A percentile compares a stretch with the other conserved stretches of the same genome.
These are phyloP conservation scores for Lyophyllum shimeji DNA, from an alignment of 768 basidiomycete genomes.

Conservation along the genomic window DNA sequence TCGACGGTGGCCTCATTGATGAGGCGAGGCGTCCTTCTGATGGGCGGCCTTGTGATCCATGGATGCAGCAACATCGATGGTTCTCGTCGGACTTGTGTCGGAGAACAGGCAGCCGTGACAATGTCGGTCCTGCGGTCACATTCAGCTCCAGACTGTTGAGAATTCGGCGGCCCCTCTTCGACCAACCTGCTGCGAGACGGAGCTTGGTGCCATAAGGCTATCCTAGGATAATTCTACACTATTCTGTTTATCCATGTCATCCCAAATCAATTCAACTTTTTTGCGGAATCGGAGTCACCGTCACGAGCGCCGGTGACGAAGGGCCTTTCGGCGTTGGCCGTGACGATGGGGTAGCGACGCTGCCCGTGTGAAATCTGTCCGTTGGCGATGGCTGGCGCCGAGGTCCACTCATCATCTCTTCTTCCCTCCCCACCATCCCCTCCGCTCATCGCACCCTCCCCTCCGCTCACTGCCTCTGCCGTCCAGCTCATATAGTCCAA, in stretches of 20 bases:
- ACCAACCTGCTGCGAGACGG: neutral
- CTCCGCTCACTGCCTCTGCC: constrained; percentile 22
- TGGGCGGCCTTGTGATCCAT: constrained; percentile 15
- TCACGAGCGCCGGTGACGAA: constrained; percentile 59
- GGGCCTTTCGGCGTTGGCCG: constrained; percentile 58
- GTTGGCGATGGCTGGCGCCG: constrained; percentile 55
- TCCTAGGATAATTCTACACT: neutral
- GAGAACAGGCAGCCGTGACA: constrained; percentile 7
- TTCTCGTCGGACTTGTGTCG: constrained; percentile 7
- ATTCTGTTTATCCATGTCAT: constrained; percentile 11
- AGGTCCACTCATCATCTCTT: constrained; percentile 43
- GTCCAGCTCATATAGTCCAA: constrained; percentile 9
- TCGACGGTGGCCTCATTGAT: constrained; percentile 4
- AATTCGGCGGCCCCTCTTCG: neutral
- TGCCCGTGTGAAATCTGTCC: constrained; percentile 55
- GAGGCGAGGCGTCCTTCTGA: constrained; percentile 8
- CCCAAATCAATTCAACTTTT: constrained; percentile 9
- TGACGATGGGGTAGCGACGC: constrained; percentile 57
- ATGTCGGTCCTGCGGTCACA: constrained; percentile 12
- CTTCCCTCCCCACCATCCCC: constrained; percentile 35
- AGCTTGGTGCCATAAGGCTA: neutral
- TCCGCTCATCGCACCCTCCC: constrained; percentile 22
- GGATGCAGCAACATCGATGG: constrained; percentile 1
- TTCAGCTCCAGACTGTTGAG: neutral
- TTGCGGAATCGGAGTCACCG: constrained; percentile 44